These are phyloP conservation scores for Lophium mytilinum DNA, from an alignment of 495 filamentous ascomycete genomes.

Conservation along the genomic window DNA sequence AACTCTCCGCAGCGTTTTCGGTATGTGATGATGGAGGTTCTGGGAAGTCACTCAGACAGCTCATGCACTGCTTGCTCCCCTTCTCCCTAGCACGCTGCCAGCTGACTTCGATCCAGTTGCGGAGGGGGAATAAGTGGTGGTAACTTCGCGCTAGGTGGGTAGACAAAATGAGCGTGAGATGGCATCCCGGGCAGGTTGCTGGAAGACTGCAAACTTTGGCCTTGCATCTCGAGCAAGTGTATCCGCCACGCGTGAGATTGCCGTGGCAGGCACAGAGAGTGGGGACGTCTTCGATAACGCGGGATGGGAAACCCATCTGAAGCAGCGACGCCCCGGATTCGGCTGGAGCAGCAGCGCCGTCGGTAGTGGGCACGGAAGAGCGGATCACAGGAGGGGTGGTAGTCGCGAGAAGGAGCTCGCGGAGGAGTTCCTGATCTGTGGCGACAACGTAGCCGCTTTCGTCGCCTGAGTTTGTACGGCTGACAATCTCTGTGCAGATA, in stretches of 20 bases:
- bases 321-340: constrained; percentile 63
- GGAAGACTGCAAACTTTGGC: constrained; percentile 87
- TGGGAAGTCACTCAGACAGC: constrained; percentile 48
- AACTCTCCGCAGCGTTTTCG: constrained; percentile 13
- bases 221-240: constrained; percentile 80
- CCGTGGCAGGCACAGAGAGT: constrained; percentile 91
- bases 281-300: constrained; percentile 64
- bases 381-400: constrained; percentile 83
- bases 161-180: constrained; percentile 88
- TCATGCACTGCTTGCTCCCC: constrained; percentile 42
- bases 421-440: constrained; percentile 80
- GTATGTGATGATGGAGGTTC: constrained; percentile 25
- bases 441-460: constrained; percentile 72
- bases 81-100: constrained; percentile 58
- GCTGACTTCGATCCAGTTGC: constrained; percentile 81
- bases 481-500: constrained; percentile 85
- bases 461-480: constrained; percentile 73
- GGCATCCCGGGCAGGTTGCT: constrained; percentile 84
- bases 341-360: constrained; percentile 33
- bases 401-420: constrained; percentile 75
- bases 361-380: constrained; percentile 2
- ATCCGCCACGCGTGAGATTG: constrained; percentile 76
- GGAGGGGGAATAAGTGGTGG: constrained; percentile 88
- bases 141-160: constrained; percentile 93
- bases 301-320: constrained; percentile 98